phyloP scores from a whole-genome alignment of 306 rosid species.

The Neltuma alba region DNA sequence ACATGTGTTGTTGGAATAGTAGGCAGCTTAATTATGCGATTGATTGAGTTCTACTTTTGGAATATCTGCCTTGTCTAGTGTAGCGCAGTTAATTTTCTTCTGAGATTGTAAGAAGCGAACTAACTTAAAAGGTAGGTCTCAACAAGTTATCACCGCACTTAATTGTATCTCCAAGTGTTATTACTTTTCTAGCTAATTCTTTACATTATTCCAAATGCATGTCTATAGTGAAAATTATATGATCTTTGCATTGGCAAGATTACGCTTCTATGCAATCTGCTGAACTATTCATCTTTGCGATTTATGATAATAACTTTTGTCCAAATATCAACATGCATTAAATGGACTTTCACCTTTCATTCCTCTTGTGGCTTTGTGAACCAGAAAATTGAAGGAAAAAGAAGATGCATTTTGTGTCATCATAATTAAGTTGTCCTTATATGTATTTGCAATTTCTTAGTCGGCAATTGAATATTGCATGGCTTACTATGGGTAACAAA shows the following conservation, averaged over 20 bases:
- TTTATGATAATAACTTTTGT: not conserved
- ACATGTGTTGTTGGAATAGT: conserved; percentile 14
- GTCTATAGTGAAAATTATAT: not conserved
- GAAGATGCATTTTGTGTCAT: conserved; percentile 9
- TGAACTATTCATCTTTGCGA: not conserved
- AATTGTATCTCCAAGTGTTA: not conserved
- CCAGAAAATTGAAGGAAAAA: conserved; percentile 11
- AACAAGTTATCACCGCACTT: not conserved
- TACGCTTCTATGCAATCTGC: not conserved
- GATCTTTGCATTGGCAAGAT: not conserved
- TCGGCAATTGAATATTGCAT: not conserved
- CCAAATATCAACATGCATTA: conserved; percentile 1
- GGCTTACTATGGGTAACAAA: not conserved
- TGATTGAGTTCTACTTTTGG: not conserved
- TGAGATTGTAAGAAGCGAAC: not conserved
- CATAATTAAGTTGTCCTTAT: conserved; percentile 1
- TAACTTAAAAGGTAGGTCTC: not conserved
- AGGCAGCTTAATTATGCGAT: not conserved
- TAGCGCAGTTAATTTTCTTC: not conserved
- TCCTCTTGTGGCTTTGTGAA: not conserved
- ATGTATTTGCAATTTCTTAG: not conserved
- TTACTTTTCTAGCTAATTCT: not conserved
- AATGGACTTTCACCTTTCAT: not conserved
- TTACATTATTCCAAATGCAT: not conserved
- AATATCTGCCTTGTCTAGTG: conserved; percentile 10